Evolutionary conservation across 306 rosid species (phyloP).

Genomic region (Elaeagnus macrophylla): DNA sequence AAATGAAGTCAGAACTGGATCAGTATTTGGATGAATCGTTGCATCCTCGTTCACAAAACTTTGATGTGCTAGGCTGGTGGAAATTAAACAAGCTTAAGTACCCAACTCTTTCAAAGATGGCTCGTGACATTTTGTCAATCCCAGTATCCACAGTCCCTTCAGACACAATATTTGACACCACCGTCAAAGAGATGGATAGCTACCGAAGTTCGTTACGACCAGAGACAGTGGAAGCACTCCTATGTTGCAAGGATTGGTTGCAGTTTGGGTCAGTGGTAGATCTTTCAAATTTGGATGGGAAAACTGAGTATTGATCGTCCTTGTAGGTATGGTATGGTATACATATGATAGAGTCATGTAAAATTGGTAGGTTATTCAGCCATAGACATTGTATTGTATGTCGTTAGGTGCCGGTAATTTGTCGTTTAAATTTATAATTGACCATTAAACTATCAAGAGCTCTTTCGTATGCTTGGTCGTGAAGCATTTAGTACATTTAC

Average conservation of each 20-base stretch:
- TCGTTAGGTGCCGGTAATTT: too few species aligned
- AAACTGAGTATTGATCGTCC: too few species aligned
- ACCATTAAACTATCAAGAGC: too few species aligned
- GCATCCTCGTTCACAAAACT: constrained; percentile 72
- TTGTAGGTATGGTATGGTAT: too few species aligned
- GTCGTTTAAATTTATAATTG: too few species aligned
- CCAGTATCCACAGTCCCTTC: constrained; percentile 57
- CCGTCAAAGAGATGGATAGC: constrained; percentile 61
- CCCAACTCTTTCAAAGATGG: constrained; percentile 97
- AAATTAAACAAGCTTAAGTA: constrained; percentile 78
- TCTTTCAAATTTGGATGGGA: too few species aligned
- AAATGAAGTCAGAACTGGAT: constrained; percentile 77
- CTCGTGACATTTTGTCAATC: constrained; percentile 68
- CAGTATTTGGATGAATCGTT: constrained; percentile 84
- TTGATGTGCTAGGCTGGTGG: constrained; percentile 91
- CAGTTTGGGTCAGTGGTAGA: constrained; percentile 36
- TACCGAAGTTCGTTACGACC: constrained; percentile 74
- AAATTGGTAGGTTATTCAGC: too few species aligned
- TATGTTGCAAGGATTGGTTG: constrained; percentile 97
- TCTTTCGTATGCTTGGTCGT: too few species aligned
- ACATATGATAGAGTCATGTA: too few species aligned
- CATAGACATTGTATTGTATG: too few species aligned
- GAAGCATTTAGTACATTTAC: too few species aligned
- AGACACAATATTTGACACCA: constrained; percentile 46
- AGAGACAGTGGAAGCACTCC: constrained; percentile 78